Evolutionary conservation across 768 basidiomycete species (phyloP), one percentile per base, ranked within the genome.

Genomic region (Chlorophyllum brunneum): DNA sequence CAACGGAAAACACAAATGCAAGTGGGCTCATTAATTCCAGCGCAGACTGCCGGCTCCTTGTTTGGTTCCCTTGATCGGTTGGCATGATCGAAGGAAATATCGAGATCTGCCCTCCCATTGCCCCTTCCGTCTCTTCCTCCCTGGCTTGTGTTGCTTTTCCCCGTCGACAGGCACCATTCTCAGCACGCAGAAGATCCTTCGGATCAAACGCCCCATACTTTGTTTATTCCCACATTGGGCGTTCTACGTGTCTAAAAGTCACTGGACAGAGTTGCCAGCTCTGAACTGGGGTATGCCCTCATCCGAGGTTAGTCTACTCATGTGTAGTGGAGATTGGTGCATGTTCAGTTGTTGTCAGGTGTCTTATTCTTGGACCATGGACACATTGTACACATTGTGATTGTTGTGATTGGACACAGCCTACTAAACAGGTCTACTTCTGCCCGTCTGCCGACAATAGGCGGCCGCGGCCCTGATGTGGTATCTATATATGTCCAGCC

Each of bases 1-100:
- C 15, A 16, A 44, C 33, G 20, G 34, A 37, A 34, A 37, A 20
- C 15, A n/a, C 16, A 11, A n/a, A 38, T 38, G 26, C 7, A 52
- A 53, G 43, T 53, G 34, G 51, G 39, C 51, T 45, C 51, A 53
- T 53, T 46, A 30, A 53, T 45, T 53, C 46, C 41, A 22, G 13
- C 51, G 51, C 36, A 38, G 43, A 30, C 38, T 53, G 51, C 51
- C 51, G 51, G 36, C 30, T 24, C 49, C 40, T 34, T n/a, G 27
- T 34, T 33, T 42, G 27, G 49, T 39, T 13, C 13, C 30, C 26
- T 5, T 20, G 40, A 42, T 43, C 40, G 39, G 43, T 22, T 30
- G 15, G 23, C 16, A 33, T 23, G 27, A 16, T 36, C 34, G 16
- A 16, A 36, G 13, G 15, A 16, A 36, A 13, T 5, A 39, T 53